Percentiles rank a stretch among this genome's conserved stretches.
Conservation (phyloP, 2,329 filamentous ascomycete species). For the Fusarium staphyleae region DNA sequence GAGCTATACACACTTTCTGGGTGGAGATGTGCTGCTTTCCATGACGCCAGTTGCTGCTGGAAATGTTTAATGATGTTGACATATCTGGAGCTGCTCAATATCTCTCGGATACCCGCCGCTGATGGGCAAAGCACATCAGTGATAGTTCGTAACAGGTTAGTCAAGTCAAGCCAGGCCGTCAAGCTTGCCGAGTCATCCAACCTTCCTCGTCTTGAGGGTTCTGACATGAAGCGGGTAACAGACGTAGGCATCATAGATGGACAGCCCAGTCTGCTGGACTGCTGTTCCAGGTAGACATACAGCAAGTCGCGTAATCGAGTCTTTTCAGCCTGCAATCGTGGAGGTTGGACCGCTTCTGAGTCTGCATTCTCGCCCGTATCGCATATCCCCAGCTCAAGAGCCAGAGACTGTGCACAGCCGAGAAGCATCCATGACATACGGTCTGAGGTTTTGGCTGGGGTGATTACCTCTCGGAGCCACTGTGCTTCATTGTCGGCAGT, state of each 20-base stretch:
- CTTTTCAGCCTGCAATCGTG: not conserved
- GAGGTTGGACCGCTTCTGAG: not conserved
- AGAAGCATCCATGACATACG: constrained; percentile 69
- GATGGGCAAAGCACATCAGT: constrained; percentile 50
- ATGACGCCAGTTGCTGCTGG: constrained; percentile 15
- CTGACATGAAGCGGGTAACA: not conserved
- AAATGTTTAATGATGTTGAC: constrained; percentile 26
- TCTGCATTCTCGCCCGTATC: constrained; percentile 7
- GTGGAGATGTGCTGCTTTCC: constrained; percentile 12
- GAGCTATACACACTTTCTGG: not conserved
- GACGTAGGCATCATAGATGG: constrained; percentile 19
- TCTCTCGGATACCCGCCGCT: constrained; percentile 37
- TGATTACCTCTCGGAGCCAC: constrained; percentile 62
- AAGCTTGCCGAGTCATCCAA: constrained; percentile 4
- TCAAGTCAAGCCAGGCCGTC: constrained; percentile 18
- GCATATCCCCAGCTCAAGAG: constrained; percentile 23
- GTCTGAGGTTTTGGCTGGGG: constrained; percentile 57
- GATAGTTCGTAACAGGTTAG: constrained; percentile 15
- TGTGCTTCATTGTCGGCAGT: constrained; percentile 11
- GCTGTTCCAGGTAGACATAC: constrained; percentile 24
- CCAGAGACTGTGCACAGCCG: constrained; percentile 44
- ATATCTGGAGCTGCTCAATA: constrained; percentile 7
- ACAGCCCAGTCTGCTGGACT: constrained; percentile 20
- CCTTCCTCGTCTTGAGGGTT: not conserved
- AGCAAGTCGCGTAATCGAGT: constrained; percentile 9